A percentile compares a stretch with the other conserved stretches of the same genome.
These are phyloP conservation scores for Phytopythium oedochilum DNA, from an alignment of 352 stramenopile genomes.

Conservation along the genomic window DNA sequence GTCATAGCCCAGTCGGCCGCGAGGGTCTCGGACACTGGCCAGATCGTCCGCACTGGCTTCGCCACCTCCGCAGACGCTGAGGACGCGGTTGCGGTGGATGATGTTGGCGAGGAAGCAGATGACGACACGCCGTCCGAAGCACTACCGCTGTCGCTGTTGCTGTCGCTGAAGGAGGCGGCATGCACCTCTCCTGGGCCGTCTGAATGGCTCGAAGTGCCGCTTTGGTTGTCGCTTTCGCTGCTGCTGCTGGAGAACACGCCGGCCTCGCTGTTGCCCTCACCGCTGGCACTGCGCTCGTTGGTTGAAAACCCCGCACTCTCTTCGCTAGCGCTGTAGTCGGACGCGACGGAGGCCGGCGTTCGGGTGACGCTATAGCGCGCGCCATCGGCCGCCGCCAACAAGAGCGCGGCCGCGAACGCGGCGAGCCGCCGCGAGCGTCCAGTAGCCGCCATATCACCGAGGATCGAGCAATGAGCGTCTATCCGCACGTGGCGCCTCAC, in stretches of 20 bases:
- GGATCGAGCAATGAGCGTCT: neutral
- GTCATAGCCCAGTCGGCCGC: constrained; percentile 23
- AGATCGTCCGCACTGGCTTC: neutral
- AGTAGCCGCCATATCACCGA: neutral
- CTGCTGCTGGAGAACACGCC: neutral
- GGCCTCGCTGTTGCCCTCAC: neutral
- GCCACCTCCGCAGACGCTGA: neutral
- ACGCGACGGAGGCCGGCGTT: neutral
- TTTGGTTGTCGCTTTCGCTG: neutral
- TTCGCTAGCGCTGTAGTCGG: neutral
- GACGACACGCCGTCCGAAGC: neutral
- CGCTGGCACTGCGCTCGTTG: neutral
- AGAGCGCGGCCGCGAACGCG: neutral
- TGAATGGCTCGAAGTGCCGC: neutral
- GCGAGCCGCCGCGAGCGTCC: neutral
- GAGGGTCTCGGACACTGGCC: neutral
- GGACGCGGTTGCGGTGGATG: neutral
- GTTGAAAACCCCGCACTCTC: too few species aligned
- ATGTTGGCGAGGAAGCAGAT: neutral
- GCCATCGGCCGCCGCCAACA: neutral
- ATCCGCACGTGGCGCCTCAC: too few species aligned
- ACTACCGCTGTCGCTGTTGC: constrained; percentile 1
- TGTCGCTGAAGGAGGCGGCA: constrained; percentile 4
- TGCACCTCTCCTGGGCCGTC: constrained; percentile 1
- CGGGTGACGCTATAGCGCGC: neutral